Evolutionary conservation across 129 eudicot species (phyloP).

Genomic region (Ambrosia artemisiifolia): DNA sequence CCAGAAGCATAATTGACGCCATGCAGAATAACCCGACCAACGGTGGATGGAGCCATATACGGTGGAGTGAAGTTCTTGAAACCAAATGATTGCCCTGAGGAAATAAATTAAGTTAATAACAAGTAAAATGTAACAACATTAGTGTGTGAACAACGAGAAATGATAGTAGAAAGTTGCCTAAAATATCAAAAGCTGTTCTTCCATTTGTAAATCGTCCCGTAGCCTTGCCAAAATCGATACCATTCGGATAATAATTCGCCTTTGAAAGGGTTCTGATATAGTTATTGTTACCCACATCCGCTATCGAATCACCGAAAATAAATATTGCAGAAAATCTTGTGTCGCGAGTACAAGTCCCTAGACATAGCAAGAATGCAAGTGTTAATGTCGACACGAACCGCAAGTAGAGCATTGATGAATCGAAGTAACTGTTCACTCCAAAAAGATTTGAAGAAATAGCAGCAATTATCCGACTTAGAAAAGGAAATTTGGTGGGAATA

Average conservation of each 20-base stretch:
- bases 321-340: conserved; percentile 44
- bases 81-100: conserved; percentile 52
- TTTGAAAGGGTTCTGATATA: conserved; percentile 60
- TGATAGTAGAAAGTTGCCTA: conserved; percentile 41
- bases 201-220: conserved; percentile 86
- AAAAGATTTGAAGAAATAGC: no score
- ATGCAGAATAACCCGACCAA: conserved; percentile 40
- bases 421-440: no score
- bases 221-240: conserved; percentile 70
- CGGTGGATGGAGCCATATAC: conserved; percentile 66
- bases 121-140: not conserved
- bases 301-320: conserved; percentile 74
- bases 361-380: conserved; percentile 9
- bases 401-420: not conserved
- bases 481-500: not conserved
- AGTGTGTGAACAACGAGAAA: not conserved
- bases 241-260: conserved; percentile 61
- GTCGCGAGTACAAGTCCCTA: conserved; percentile 14
- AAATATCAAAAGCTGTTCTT: conserved; percentile 63
- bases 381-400: not conserved
- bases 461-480: not conserved
- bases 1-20: conserved; percentile 93
- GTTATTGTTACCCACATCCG: conserved; percentile 73
- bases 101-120: not conserved
- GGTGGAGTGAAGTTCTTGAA: conserved; percentile 55